A percentile compares a stretch with the other conserved stretches of the same genome.
phyloP scores from a whole-genome alignment of 805 yeast genomes.

The Candida nemodendra region DNA sequence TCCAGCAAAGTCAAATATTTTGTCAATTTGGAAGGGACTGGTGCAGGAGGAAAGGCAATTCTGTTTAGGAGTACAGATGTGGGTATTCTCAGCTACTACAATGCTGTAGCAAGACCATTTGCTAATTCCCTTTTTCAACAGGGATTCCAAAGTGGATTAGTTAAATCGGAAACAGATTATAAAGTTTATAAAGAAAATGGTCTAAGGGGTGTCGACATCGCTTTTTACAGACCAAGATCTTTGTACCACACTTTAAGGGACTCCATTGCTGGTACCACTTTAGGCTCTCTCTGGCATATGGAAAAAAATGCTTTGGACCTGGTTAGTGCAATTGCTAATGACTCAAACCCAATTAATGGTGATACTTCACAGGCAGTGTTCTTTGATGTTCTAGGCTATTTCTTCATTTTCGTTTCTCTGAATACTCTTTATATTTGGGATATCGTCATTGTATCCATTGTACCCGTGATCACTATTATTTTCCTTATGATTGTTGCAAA shows the following conservation, averaged over 20 bases:
- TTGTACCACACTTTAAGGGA: constrained; percentile 80
- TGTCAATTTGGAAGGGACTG: constrained; percentile 88
- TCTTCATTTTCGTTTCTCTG: constrained; percentile 53
- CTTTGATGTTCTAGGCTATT: constrained; percentile 61
- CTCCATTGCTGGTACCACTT: constrained; percentile 59
- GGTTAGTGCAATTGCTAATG: constrained; percentile 42
- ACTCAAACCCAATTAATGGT: constrained; percentile 32
- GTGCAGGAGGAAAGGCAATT: constrained; percentile 84
- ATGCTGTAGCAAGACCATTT: constrained; percentile 63
- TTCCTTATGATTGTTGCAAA: constrained; percentile 46
- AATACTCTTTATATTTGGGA: constrained; percentile 50
- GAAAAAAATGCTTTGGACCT: constrained; percentile 66
- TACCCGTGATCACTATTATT: constrained; percentile 53
- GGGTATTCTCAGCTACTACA: constrained; percentile 59
- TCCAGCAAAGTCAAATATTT: constrained; percentile 57
- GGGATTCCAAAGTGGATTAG: constrained; percentile 71
- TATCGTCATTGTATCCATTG: constrained; percentile 46
- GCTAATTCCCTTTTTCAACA: constrained; percentile 81
- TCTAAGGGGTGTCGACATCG: constrained; percentile 83
- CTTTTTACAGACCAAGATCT: constrained; percentile 82
- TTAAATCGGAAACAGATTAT: constrained; percentile 84
- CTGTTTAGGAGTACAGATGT: constrained; percentile 81
- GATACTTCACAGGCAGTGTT: constrained; percentile 51
- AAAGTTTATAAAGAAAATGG: constrained; percentile 66
- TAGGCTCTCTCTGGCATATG: constrained; percentile 84